phyloP scores from a whole-genome alignment of 148 eudicot species.

The Arctostaphylos glauca region DNA sequence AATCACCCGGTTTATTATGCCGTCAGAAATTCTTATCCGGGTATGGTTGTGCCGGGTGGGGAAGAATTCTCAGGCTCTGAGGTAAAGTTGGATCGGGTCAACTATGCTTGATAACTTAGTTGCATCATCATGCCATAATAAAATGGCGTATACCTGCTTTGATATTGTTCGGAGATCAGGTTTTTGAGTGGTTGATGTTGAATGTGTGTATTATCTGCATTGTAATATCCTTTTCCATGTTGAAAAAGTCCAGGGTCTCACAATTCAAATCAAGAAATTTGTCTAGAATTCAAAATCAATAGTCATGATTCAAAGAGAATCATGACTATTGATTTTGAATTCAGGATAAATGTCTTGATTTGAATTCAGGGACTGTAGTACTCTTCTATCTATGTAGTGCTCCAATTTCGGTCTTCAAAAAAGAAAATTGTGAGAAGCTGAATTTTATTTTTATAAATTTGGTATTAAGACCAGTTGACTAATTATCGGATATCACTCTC shows the following conservation, averaged over 20 bases:
- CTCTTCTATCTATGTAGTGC: not conserved
- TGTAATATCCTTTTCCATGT: not conserved
- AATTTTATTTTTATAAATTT: too few species aligned
- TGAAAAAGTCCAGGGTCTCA: not conserved
- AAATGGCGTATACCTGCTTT: not conserved
- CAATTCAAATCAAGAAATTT: not conserved
- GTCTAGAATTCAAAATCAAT: too few species aligned
- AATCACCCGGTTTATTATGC: conserved; percentile 57
- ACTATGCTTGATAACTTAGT: conserved; percentile 14
- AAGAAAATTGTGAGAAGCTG: not conserved
- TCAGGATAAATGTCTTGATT: too few species aligned
- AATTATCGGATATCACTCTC: too few species aligned
- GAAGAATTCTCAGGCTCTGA: conserved; percentile 49
- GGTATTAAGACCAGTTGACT: too few species aligned
- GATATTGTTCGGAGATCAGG: not conserved
- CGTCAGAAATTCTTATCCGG: conserved; percentile 46
- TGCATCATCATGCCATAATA: not conserved
- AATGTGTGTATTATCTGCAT: not conserved
- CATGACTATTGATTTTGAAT: too few species aligned
- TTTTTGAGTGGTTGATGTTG: conserved; percentile 7
- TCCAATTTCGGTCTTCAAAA: not conserved
- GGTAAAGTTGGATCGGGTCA: conserved; percentile 32
- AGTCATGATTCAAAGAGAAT: too few species aligned
- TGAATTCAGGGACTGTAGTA: too few species aligned
- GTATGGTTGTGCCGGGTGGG: conserved; percentile 39